Evolutionary conservation across 805 yeast genomes (phyloP).

Genomic region (Ogataea paradorogensis): DNA sequence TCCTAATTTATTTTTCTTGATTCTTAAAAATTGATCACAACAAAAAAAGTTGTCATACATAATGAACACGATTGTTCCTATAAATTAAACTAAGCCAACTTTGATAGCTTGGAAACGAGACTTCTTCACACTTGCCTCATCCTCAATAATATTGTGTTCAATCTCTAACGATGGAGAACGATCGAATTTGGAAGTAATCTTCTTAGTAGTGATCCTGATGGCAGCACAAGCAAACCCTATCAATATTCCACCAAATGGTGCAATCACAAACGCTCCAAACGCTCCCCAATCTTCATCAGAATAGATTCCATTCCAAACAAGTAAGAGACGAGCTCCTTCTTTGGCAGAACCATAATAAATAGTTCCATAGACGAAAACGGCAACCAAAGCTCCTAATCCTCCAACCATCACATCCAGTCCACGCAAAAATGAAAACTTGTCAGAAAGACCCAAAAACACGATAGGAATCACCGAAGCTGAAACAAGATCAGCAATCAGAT

Average conservation of each 20-base stretch:
- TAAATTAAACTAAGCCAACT: conserved; percentile 11
- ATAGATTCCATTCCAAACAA: conserved; percentile 80
- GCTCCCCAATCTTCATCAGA: conserved; percentile 83
- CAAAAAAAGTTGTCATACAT: background rate
- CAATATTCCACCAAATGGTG: conserved; percentile 77
- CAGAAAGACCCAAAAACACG: conserved; percentile 72
- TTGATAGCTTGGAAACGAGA: conserved; percentile 9
- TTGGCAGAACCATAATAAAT: conserved; percentile 69
- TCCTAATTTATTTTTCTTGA: background rate
- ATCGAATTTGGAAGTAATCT: conserved; percentile 33
- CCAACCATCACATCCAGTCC: conserved; percentile 83
- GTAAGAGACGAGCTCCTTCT: conserved; percentile 73
- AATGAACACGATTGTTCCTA: conserved; percentile 10
- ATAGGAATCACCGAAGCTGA: conserved; percentile 86
- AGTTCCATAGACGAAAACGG: conserved; percentile 80
- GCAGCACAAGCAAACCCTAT: conserved; percentile 53
- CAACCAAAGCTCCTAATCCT: conserved; percentile 77
- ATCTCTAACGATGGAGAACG: conserved; percentile 10
- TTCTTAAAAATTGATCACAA: conserved; percentile 1
- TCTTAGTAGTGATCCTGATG: conserved; percentile 40
- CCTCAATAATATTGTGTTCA: conserved; percentile 14
- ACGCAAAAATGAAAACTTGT: conserved; percentile 61
- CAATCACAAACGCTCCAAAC: conserved; percentile 90
- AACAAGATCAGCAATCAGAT: conserved; percentile 85
- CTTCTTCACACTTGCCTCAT: conserved; percentile 11